Conservation (phyloP, 164 flowering plant species). For the Malania oleifera region DNA sequence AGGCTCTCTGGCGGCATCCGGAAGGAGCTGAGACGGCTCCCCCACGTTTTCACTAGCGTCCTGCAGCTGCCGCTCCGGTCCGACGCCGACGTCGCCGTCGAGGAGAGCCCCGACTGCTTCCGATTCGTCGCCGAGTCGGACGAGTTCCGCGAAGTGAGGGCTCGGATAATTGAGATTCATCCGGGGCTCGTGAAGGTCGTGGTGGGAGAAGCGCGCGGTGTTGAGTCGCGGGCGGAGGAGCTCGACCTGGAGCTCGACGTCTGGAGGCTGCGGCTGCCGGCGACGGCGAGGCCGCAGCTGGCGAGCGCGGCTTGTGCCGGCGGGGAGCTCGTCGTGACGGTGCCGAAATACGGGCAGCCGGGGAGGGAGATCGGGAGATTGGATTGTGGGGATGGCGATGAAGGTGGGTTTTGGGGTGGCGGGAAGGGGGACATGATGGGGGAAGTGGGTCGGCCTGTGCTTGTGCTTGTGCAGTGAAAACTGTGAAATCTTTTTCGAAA, state of each 20-base stretch:
- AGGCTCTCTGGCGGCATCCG: not conserved
- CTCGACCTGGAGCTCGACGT: constrained; percentile 51
- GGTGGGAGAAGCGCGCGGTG: constrained; percentile 31
- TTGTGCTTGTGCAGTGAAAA: constrained; percentile 56
- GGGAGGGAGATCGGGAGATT: constrained; percentile 4
- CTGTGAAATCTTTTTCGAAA: not conserved
- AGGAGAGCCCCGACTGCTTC: constrained; percentile 50
- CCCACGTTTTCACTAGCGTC: constrained; percentile 75
- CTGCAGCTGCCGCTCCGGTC: constrained; percentile 70
- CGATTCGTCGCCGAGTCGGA: constrained; percentile 41
- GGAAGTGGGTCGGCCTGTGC: constrained; percentile 45
- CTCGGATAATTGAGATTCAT: constrained; percentile 50
- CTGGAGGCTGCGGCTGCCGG: constrained; percentile 85
- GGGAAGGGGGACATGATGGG: constrained; percentile 30
- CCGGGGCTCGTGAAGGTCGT: constrained; percentile 80
- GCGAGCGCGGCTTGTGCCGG: constrained; percentile 57
- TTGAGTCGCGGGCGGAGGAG: constrained; percentile 33
- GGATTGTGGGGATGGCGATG: constrained; percentile 17
- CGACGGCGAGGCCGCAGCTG: constrained; percentile 61
- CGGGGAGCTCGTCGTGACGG: constrained; percentile 76
- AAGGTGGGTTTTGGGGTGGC: constrained; percentile 20
- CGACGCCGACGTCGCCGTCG: constrained; percentile 64
- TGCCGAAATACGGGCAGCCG: constrained; percentile 51
- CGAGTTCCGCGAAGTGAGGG: constrained; percentile 36
- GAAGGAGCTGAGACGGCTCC: constrained; percentile 72